phyloP scores from a whole-genome alignment of 345 rosid species.

The Gossypium stocksii region DNA sequence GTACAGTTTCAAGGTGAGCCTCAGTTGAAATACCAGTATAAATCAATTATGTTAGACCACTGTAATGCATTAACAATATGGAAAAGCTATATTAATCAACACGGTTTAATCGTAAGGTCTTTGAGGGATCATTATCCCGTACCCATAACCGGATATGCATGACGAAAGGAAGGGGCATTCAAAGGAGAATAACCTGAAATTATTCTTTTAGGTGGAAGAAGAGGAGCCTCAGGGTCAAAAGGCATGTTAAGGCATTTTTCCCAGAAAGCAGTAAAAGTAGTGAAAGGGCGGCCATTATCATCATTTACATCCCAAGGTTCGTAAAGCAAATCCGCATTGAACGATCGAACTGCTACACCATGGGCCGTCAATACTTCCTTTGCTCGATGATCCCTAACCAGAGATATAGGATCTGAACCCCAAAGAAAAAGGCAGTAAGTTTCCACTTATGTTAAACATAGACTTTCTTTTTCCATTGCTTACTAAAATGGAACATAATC shows the following conservation, averaged over 20 bases:
- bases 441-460: conserved; percentile 8
- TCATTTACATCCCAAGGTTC: conserved; percentile 99
- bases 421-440: conserved; percentile 20
- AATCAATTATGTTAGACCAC: neutral
- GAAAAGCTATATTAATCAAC: neutral
- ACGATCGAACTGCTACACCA: conserved; percentile 78
- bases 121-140: neutral
- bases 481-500: neutral
- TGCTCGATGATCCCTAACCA: conserved; percentile 91
- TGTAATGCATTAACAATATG: neutral
- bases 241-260: conserved; percentile 96
- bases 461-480: neutral
- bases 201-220: conserved; percentile 95
- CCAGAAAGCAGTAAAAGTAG: conserved; percentile 82
- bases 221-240: conserved; percentile 94
- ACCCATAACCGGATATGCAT: neutral
- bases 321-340: conserved; percentile 92
- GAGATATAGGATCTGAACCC: conserved; percentile 77
- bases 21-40: neutral
- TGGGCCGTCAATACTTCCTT: conserved; percentile 68
- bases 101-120: neutral
- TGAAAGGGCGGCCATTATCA: conserved; percentile 70
- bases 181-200: conserved; percentile 54
- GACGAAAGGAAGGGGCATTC: neutral
- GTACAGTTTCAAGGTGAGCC: neutral